A percentile compares a stretch with the other conserved stretches of the same genome.
phyloP scores from a whole-genome alignment of 768 basidiomycete species.

The Trametes punicea region DNA sequence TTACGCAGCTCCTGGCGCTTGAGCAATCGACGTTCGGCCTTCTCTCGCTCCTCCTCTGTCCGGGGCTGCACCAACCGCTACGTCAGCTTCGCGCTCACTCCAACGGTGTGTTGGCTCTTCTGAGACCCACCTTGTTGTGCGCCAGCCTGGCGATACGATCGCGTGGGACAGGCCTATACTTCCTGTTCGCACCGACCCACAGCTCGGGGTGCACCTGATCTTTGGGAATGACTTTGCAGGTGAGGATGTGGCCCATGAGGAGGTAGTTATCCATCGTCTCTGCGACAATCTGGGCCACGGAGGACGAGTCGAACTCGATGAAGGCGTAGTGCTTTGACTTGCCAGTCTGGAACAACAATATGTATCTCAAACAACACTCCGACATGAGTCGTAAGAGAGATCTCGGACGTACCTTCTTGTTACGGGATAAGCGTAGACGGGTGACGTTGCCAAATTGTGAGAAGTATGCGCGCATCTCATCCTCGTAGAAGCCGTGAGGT shows the following conservation, averaged over 20 bases:
- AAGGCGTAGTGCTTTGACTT: slow-evolving; percentile 96
- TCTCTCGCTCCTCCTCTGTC: slow-evolving; percentile 64
- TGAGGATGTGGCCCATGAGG: slow-evolving; percentile 88
- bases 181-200: slow-evolving; percentile 96
- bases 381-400: background rate
- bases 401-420: slow-evolving; percentile 66
- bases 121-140: slow-evolving; percentile 75
- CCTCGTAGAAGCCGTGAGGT: slow-evolving; percentile 97
- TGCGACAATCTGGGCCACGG: slow-evolving; percentile 91
- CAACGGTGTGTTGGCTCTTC: background rate
- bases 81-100: background rate
- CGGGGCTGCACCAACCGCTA: slow-evolving; percentile 49
- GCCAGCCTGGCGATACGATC: slow-evolving; percentile 66
- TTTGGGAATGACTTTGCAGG: slow-evolving; percentile 85
- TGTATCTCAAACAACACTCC: background rate
- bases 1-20: slow-evolving; percentile 76
- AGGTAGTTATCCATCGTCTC: slow-evolving; percentile 99
- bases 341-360: slow-evolving; percentile 71
- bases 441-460: slow-evolving; percentile 91
- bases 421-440: slow-evolving; percentile 85
- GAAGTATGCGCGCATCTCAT: slow-evolving; percentile 89
- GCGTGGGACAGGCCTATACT: slow-evolving; percentile 75
- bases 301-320: slow-evolving; percentile 86
- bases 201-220: slow-evolving; percentile 90
- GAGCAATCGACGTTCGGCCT: slow-evolving; percentile 64